Base-by-base conservation (phyloP, 1,284 basidiomycete species). In the Neonothopanus nambi region DNA sequence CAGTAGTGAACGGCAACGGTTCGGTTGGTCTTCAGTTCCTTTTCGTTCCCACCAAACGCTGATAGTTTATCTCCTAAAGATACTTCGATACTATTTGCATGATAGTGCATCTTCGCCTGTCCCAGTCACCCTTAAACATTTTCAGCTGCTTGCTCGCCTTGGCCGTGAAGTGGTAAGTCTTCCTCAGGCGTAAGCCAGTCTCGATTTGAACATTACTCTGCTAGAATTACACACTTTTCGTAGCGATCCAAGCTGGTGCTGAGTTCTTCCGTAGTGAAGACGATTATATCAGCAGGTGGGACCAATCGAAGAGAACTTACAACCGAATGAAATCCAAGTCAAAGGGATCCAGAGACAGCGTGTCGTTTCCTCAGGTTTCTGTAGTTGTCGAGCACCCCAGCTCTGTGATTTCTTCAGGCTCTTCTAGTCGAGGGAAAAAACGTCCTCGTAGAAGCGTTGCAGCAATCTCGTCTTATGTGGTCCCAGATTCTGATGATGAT, bases 401-500 rank as follows among this genome's bases (percentile, higher is more conserved):
- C 43, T 26, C 18, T 18, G 8, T 45, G 24, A 12, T 45, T 13
- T 30, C 40, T 3, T 43, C 33, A 5, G 11, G 13, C 21, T 18
- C 33, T 9, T 37, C 24, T 8, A 17, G 26, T 5, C 70, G 70
- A 40, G 67, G 70, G 53, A 76, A 73, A 62, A 83, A 81, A 59
- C 74, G 85, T 48, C 83, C 83, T 13, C 78, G 85, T 36, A 75
- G 87, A 42, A 77, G 77, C 38, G 76, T 77, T 3, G 78, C 81
- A 17, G 63, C 71, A 23, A 67, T 71, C 15, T 74, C 80, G 21
- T 87, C 84, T 11, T 89, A 89, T 62, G 76, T 73, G 5, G 70
- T 85, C 20, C 84, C 86, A 0, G 84, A 84, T 64, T 89, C 85
- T 11, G 87, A 89, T 62, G 87, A n/a, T n/a, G n/a, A 88, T 57